phyloP scores from a whole-genome alignment of 805 yeast genomes.

The Vanderwaltozyma yarrowii region DNA sequence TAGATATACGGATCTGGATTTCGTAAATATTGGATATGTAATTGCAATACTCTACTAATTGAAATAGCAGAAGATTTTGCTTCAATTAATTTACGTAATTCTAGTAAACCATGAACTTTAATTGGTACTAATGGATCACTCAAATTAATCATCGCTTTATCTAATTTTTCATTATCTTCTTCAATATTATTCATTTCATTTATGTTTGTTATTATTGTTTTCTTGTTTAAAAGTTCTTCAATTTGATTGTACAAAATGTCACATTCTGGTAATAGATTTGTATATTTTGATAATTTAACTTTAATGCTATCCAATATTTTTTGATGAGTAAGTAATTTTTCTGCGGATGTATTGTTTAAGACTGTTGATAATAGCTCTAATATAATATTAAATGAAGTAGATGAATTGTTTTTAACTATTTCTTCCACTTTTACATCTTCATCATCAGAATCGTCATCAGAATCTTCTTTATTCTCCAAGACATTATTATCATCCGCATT shows the following conservation, averaged over 20 bases:
- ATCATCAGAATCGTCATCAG: conserved; percentile 21
- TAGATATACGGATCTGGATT: conserved; percentile 85
- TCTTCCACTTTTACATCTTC: conserved; percentile 13
- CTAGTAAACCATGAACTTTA: conserved; percentile 72
- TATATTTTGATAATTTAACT: conserved; percentile 6
- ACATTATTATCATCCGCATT: conserved; percentile 23
- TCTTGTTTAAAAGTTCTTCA: background rate
- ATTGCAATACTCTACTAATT: conserved; percentile 43
- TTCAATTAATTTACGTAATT: conserved; percentile 46
- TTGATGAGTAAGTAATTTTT: conserved; percentile 12
- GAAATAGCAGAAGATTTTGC: conserved; percentile 41
- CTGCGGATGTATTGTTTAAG: conserved; percentile 22
- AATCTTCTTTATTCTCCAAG: conserved; percentile 19
- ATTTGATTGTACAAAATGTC: background rate
- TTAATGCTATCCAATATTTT: conserved; percentile 25
- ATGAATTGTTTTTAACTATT: background rate
- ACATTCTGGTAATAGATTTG: too few species aligned
- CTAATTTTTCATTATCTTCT: conserved; percentile 32
- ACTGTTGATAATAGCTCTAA: conserved; percentile 33
- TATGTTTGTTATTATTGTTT: background rate
- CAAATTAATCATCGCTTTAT: conserved; percentile 54
- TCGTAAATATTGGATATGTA: conserved; percentile 54
- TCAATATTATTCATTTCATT: background rate
- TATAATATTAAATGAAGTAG: conserved; percentile 20
- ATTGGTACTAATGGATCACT: conserved; percentile 77